A percentile compares a stretch with the other conserved stretches of the same genome.
Evolutionary conservation across 768 basidiomycete species (phyloP).

Genomic region (Tremella fuciformis): DNA sequence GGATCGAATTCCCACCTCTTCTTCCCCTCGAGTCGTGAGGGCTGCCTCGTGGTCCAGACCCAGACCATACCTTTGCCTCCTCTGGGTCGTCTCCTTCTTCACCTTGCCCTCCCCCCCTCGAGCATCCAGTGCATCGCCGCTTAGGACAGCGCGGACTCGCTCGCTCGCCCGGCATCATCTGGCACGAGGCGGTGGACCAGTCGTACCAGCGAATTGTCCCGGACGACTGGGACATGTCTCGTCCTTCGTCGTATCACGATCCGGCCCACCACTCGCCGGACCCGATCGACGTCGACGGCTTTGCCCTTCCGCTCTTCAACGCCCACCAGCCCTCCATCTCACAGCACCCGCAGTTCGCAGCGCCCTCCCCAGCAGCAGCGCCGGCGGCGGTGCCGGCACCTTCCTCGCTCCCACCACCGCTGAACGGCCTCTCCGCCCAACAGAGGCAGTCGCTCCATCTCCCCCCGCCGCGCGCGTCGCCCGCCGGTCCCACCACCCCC

Average conservation of each 20-base stretch:
- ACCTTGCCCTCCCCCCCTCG: neutral
- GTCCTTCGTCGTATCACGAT: conserved; percentile 43
- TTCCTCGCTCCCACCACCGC: conserved; percentile 10
- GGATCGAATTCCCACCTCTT: no score
- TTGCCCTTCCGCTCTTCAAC: conserved; percentile 41
- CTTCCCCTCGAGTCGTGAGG: no score
- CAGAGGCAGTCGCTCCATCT: conserved; percentile 4
- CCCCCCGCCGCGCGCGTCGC: conserved; percentile 7
- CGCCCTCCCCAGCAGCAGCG: neutral
- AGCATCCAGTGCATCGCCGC: neutral
- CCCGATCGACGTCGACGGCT: conserved; percentile 18
- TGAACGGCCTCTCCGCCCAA: conserved; percentile 6
- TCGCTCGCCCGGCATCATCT: neutral
- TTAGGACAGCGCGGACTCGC: no score
- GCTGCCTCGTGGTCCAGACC: no score
- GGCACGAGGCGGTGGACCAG: neutral
- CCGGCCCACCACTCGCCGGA: conserved; percentile 14
- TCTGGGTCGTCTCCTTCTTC: no score
- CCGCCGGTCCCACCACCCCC: neutral
- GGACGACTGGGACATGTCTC: conserved; percentile 29
- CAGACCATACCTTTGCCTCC: no score
- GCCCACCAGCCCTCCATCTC: conserved; percentile 12
- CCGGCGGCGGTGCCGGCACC: neutral
- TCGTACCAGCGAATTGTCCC: no score
- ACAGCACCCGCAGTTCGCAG: conserved; percentile 5